These are phyloP conservation scores for Venturia oleaginea DNA, from an alignment of 2,329 filamentous ascomycete genomes.

Conservation along the genomic window DNA sequence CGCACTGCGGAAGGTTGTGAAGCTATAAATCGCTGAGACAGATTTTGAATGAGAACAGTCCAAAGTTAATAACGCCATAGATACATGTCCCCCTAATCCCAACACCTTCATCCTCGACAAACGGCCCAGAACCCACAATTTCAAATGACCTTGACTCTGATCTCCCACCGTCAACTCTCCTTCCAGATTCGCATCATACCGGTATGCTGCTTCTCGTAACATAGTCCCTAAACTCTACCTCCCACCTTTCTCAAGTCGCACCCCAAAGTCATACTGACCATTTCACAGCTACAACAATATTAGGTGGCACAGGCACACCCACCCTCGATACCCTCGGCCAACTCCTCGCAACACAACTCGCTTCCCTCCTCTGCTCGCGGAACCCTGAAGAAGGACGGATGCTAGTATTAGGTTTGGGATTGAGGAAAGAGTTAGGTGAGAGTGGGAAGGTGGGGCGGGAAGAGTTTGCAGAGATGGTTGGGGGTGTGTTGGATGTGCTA, in stretches of 20 bases:
- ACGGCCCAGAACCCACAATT: conserved; percentile 34
- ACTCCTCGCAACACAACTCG: conserved; percentile 82
- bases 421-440: conserved; percentile 45
- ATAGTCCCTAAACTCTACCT: neutral
- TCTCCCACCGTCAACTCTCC: conserved; percentile 34
- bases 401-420: conserved; percentile 50
- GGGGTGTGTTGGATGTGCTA: conserved; percentile 28
- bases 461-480: conserved; percentile 35
- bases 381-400: conserved; percentile 53
- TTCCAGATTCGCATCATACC: conserved; percentile 75
- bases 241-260: neutral
- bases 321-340: conserved; percentile 78
- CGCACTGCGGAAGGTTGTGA: neutral
- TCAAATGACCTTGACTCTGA: conserved; percentile 21
- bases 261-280: neutral
- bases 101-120: conserved; percentile 54
- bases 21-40: neutral
- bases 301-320: conserved; percentile 66
- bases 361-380: conserved; percentile 64
- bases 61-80: conserved; percentile 37
- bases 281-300: conserved; percentile 61
- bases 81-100: conserved; percentile 66
- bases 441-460: conserved; percentile 28
- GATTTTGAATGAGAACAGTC: too few relatives aligned
- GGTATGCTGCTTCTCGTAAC: neutral